phyloP scores from a whole-genome alignment of 495 filamentous ascomycete species.

The Xylaria palmicola region DNA sequence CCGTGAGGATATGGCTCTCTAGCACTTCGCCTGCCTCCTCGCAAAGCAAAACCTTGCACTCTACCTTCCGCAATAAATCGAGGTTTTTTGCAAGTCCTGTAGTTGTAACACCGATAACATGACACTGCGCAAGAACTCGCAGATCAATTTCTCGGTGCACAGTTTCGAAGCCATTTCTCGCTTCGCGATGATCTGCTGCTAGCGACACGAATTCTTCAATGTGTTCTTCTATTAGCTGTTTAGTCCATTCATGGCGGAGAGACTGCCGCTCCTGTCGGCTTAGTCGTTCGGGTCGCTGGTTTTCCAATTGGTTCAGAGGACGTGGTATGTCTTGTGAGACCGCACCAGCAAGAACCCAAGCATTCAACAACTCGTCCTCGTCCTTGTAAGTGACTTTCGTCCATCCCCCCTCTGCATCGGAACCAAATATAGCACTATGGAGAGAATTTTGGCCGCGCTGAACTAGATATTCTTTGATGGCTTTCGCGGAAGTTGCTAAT shows the following conservation, averaged over 20 bases:
- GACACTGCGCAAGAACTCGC: conserved; percentile 33
- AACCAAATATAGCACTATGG: conserved; percentile 31
- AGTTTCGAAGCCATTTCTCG: conserved; percentile 25
- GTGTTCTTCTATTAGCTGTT: neutral
- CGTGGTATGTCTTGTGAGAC: neutral
- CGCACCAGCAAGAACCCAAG: conserved; percentile 14
- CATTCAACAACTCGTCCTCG: conserved; percentile 3
- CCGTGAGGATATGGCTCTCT: conserved; percentile 65
- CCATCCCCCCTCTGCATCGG: conserved; percentile 17
- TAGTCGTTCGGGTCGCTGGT: neutral
- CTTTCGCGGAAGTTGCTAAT: neutral
- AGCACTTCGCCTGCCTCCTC: conserved; percentile 79
- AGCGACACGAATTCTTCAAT: neutral
- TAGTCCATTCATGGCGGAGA: neutral
- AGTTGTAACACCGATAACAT: conserved; percentile 76
- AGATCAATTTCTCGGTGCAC: conserved; percentile 49
- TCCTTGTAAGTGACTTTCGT: conserved; percentile 14
- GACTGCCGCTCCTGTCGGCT: neutral
- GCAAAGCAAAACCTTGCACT: conserved; percentile 65
- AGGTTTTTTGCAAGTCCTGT: conserved; percentile 67
- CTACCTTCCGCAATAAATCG: conserved; percentile 55
- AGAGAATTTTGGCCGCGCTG: neutral
- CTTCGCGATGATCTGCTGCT: conserved; percentile 2
- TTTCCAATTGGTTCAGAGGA: neutral
- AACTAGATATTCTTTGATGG: conserved; percentile 9